phyloP scores from a whole-genome alignment of 805 yeast species.

The Starmera caribaea region DNA sequence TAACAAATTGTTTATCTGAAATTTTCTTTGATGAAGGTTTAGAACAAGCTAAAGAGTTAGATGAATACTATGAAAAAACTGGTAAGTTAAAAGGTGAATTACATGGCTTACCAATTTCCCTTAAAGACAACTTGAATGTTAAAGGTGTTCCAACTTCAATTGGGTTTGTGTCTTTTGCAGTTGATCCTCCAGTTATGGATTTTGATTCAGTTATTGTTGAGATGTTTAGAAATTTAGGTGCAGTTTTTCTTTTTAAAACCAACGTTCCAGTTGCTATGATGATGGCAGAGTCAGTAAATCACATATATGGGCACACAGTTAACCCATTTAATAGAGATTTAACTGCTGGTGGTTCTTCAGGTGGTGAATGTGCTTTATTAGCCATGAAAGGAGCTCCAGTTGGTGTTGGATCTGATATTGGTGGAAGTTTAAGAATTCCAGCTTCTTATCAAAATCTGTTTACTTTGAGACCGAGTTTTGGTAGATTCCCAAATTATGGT shows the following conservation, averaged over 20 bases:
- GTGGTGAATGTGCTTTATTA: constrained; percentile 43
- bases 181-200: constrained; percentile 22
- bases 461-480: constrained; percentile 35
- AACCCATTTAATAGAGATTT: constrained; percentile 35
- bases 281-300: constrained; percentile 36
- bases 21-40: constrained; percentile 49
- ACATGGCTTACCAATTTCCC: constrained; percentile 59
- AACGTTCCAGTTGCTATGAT: constrained; percentile 42
- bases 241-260: constrained; percentile 46
- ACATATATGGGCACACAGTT: constrained; percentile 34
- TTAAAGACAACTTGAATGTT: constrained; percentile 35
- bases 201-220: constrained; percentile 30
- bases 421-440: constrained; percentile 44
- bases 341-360: constrained; percentile 45
- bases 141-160: constrained; percentile 38
- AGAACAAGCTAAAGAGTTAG: constrained; percentile 43
- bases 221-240: constrained; percentile 36
- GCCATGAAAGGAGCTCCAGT: constrained; percentile 35
- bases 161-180: constrained; percentile 38
- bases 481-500: constrained; percentile 32
- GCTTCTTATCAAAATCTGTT: constrained; percentile 32
- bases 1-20: constrained; percentile 26
- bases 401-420: constrained; percentile 49
- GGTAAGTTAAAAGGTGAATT: constrained; percentile 53
- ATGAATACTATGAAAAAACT: constrained; percentile 33